Percentiles rank a stretch among this genome's conserved stretches.
These are phyloP conservation scores for Stachybotrys echinatus DNA, from an alignment of 2,329 filamentous ascomycete genomes.

Conservation along the genomic window DNA sequence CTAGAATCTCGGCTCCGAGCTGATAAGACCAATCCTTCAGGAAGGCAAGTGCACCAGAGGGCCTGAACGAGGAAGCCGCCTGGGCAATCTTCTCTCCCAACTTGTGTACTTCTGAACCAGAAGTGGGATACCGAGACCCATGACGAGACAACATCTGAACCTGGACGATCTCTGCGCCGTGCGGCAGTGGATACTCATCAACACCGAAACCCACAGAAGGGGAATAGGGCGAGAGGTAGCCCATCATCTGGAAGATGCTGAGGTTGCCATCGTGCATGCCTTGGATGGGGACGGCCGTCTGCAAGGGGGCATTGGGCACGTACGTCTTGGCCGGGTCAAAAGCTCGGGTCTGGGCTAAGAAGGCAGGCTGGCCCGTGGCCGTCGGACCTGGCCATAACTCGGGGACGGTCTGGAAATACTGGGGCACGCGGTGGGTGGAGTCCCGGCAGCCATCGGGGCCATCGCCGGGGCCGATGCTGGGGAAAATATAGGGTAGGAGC, in stretches of 20 bases:
- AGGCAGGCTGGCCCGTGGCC: slow-evolving; percentile 63
- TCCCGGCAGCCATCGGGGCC: slow-evolving; percentile 22
- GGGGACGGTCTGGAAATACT: slow-evolving; percentile 59
- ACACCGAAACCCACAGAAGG: slow-evolving; percentile 71
- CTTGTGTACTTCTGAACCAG: slow-evolving; percentile 45
- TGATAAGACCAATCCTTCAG: slow-evolving; percentile 64
- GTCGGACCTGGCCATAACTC: slow-evolving; percentile 61
- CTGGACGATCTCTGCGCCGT: slow-evolving; percentile 63
- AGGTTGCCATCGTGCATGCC: slow-evolving; percentile 50
- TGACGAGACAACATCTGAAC: slow-evolving; percentile 69
- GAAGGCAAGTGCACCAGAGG: slow-evolving; percentile 57
- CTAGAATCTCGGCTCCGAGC: slow-evolving; percentile 66
- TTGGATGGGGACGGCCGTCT: slow-evolving; percentile 63
- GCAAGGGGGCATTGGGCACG: slow-evolving; percentile 63
- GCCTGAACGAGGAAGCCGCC: slow-evolving; percentile 45
- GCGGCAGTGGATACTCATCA: slow-evolving; percentile 63
- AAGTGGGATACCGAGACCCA: slow-evolving; percentile 68
- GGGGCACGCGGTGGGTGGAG: slow-evolving; percentile 40
- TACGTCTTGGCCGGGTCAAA: slow-evolving; percentile 61
- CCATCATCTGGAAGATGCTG: slow-evolving; percentile 68
- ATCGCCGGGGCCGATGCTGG: slow-evolving; percentile 14
- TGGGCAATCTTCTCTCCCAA: slow-evolving; percentile 55
- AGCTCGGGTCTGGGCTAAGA: slow-evolving; percentile 65
- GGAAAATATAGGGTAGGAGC: slow-evolving; percentile 25
- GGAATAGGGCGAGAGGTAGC: slow-evolving; percentile 61